Base-by-base conservation (phyloP, 768 basidiomycete genomes). In the Clitopilus hobsonii region DNA sequence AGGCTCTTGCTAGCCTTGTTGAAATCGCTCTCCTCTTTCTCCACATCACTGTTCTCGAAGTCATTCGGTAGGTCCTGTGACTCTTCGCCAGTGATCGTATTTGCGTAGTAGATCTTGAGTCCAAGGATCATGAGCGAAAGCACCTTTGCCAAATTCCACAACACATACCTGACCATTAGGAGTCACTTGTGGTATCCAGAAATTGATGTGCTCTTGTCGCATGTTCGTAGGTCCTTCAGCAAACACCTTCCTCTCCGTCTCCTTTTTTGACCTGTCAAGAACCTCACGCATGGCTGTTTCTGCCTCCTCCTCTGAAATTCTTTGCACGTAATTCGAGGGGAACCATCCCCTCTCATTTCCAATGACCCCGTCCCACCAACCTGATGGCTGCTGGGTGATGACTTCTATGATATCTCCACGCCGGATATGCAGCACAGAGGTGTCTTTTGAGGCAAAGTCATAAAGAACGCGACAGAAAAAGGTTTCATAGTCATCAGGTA, bases 91-190 rank as follows among this genome's bases (percentile, higher is more conserved):
- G 90, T 92, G 60, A 88, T 81, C 1, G 91, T 92, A 65, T 98
- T 99, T 58, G 92, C 81, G 71, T 98, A 99, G 76, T 86, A 95
- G 66, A 99, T 94, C 94, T 97, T n/a, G n/a, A n/a, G n/a, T n/a
- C n/a, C n/a, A n/a, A n/a, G n/a, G n/a, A n/a, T n/a, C n/a, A n/a
- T n/a, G n/a, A n/a, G n/a, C n/a, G n/a, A 53, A 24, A 51, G 22
- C 8, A 20, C 14, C 16, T 30, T 49, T 48, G 53, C 20, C 50
- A 49, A 23, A n/a, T 22, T n/a, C 22, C 49, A 10, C 49, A 18
- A 13, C 38, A 24, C 84, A 66, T 65, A 90, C 94, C 81, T 91
- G 91, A 49, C 92, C 91, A 61, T 90, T 84, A 41, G 78, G 71
- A 2, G 89, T 89, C 30, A 96, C 83, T 61, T 85, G 82, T 10